phyloP scores from a whole-genome alignment of 768 basidiomycete species.

The Cystobasidium onofrii region DNA sequence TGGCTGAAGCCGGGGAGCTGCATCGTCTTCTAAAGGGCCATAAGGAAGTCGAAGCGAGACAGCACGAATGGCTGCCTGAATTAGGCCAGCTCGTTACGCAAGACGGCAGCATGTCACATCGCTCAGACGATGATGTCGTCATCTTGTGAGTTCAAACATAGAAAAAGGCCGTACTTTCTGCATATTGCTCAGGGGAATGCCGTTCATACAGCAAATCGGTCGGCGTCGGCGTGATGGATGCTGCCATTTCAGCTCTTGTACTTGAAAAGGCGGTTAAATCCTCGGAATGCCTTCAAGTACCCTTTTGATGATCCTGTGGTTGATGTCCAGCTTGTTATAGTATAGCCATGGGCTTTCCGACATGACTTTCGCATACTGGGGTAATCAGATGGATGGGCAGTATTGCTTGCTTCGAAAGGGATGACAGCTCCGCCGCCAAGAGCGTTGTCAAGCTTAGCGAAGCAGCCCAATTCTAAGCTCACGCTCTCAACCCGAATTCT shows the following conservation, averaged over 20 bases:
- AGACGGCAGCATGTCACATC: background rate
- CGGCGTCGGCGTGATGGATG: slow-evolving; percentile 40
- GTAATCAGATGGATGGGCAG: slow-evolving; percentile 25
- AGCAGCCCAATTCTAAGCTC: slow-evolving; percentile 30
- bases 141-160: slow-evolving; percentile 30
- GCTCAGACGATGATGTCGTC: background rate
- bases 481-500: background rate
- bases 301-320: background rate
- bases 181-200: background rate
- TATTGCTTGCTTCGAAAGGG: slow-evolving; percentile 26
- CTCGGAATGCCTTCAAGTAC: background rate
- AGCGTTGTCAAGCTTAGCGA: slow-evolving; percentile 33
- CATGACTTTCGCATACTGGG: slow-evolving; percentile 42
- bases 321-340: slow-evolving; percentile 37
- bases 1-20: slow-evolving; percentile 39
- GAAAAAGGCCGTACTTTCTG: too few species aligned
- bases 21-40: slow-evolving; percentile 1
- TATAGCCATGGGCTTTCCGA: slow-evolving; percentile 44
- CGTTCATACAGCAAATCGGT: slow-evolving; percentile 38
- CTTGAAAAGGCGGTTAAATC: slow-evolving; percentile 31
- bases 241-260: slow-evolving; percentile 34
- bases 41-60: background rate
- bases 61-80: too few species aligned
- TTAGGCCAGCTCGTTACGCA: slow-evolving; percentile 16
- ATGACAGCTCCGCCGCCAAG: slow-evolving; percentile 31